Percentiles rank a stretch among this genome's conserved stretches.
Evolutionary conservation across 805 yeast genomes (phyloP).

Genomic region (Cyberlindnera euphorbiae): DNA sequence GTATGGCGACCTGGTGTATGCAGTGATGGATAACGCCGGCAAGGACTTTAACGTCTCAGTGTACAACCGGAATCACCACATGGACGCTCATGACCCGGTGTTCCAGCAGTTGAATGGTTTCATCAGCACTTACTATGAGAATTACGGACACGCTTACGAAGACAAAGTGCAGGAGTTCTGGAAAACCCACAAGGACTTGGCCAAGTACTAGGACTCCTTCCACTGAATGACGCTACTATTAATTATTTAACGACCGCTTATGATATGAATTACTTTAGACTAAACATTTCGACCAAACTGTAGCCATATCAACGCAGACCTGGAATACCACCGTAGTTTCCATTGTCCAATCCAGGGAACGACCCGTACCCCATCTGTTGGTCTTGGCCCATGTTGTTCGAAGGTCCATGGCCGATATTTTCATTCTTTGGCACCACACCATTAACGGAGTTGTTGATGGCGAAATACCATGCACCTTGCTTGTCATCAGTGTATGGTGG

Average conservation of each 20-base stretch:
- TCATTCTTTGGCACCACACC: slow-evolving; percentile 30
- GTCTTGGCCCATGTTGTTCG: background rate
- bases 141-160: slow-evolving; percentile 30
- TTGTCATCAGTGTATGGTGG: slow-evolving; percentile 70
- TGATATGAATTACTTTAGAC: too few species aligned
- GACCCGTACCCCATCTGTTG: slow-evolving; percentile 10
- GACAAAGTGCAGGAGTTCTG: slow-evolving; percentile 26
- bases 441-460: slow-evolving; percentile 33
- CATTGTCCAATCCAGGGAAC: slow-evolving; percentile 14
- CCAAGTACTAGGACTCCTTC: too few species aligned
- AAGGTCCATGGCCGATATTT: slow-evolving; percentile 21
- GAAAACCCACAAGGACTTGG: slow-evolving; percentile 1
- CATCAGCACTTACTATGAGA: slow-evolving; percentile 29
- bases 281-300: too few species aligned
- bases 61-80: slow-evolving; percentile 18
- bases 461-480: slow-evolving; percentile 52
- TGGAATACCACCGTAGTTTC: background rate
- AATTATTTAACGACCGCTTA: background rate
- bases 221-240: too few species aligned
- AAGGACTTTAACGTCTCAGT: slow-evolving; percentile 19
- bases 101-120: slow-evolving; percentile 27
- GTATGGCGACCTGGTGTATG: slow-evolving; percentile 12
- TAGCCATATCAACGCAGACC: background rate
- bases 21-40: slow-evolving; percentile 21
- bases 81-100: slow-evolving; percentile 12